A percentile compares a stretch with the other conserved stretches of the same genome.
These are phyloP conservation scores for Wickerhamiella infanticola DNA, from an alignment of 1,139 yeast genomes.

Conservation along the genomic window DNA sequence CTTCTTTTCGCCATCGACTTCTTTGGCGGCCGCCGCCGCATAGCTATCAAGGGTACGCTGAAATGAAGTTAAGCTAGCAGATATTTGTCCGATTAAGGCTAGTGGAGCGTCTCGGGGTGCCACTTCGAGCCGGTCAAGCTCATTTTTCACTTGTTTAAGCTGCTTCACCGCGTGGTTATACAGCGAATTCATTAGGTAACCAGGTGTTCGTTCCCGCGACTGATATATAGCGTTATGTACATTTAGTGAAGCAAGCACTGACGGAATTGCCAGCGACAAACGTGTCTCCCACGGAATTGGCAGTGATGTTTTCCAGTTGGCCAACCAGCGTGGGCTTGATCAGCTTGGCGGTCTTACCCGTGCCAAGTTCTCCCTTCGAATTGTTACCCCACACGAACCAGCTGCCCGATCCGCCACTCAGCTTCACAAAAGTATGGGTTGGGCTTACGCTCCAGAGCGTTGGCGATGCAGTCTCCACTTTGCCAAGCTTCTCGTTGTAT, in stretches of 20 bases:
- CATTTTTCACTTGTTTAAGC: slow-evolving; percentile 54
- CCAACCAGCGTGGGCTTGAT: slow-evolving; percentile 33
- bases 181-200: slow-evolving; percentile 43
- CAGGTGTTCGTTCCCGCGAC: no score
- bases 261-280: slow-evolving; percentile 14
- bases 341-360: slow-evolving; percentile 50
- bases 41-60: slow-evolving; percentile 67
- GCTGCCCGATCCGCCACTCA: slow-evolving; percentile 29
- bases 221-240: neutral
- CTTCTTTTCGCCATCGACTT: slow-evolving; percentile 38
- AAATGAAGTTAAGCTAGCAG: slow-evolving; percentile 66
- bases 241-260: slow-evolving; percentile 9
- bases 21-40: slow-evolving; percentile 46
- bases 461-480: slow-evolving; percentile 19
- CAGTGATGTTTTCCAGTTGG: neutral
- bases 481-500: slow-evolving; percentile 24
- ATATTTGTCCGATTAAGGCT: slow-evolving; percentile 68
- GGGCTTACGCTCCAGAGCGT: slow-evolving; percentile 44
- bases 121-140: slow-evolving; percentile 49
- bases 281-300: slow-evolving; percentile 4
- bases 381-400: slow-evolving; percentile 76
- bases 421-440: slow-evolving; percentile 49
- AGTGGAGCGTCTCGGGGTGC: slow-evolving; percentile 56
- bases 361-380: slow-evolving; percentile 69
- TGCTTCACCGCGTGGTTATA: slow-evolving; percentile 86